Base-by-base conservation (phyloP, 1,284 basidiomycete genomes). In the Ceraceosorus guamensis region DNA sequence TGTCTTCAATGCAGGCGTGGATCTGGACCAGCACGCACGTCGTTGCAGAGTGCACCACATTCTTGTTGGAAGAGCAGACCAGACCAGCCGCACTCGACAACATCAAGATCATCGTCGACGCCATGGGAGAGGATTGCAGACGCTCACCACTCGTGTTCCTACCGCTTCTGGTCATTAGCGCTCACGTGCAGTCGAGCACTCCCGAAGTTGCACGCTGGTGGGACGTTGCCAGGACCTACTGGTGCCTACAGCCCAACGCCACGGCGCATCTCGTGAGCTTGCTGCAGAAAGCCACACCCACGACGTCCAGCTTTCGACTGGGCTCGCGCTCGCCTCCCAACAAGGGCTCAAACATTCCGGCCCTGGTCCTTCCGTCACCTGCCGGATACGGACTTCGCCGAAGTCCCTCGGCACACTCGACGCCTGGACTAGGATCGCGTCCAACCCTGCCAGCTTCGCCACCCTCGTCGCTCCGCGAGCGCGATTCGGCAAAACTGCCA, bases 11-110 rank as follows among this genome's bases (percentile, higher is more conserved):
- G 24, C 68, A 68, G 6, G 79, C 78, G 5, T 78, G 77, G 72
- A 68, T 77, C 54, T 80, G 78, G 63, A 76, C 77, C 1, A 76
- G 78, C 68, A 79, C 79, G 78, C 79, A 80, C 65, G 68, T 75
- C 5, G 59, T 79, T 5, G 79, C 79, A 16, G 79, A 79, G 58
- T 78, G 78, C 50, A 77, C 77, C 43, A 79, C 79, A 73, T 79
- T 79, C 58, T 77, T 79, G 57, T 71, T 79, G 46, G 77, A 79
- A 59, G 76, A 76, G 7, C 55, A 57, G n/a, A 54, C 53, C 30
- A 48, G 53, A 4, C 56, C 39, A 11, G 39, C 39, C 11, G 39
- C 39, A 11, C 11, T 41, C 2, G 11, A 41, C 11, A 41, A 41
- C 39, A 16, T 41, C 16, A 16, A 41, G 39, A 41, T 41, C 39